A percentile compares a stretch with the other conserved stretches of the same genome.
phyloP scores from a whole-genome alignment of 305 asterid species.

The Fraxinus greggii region DNA sequence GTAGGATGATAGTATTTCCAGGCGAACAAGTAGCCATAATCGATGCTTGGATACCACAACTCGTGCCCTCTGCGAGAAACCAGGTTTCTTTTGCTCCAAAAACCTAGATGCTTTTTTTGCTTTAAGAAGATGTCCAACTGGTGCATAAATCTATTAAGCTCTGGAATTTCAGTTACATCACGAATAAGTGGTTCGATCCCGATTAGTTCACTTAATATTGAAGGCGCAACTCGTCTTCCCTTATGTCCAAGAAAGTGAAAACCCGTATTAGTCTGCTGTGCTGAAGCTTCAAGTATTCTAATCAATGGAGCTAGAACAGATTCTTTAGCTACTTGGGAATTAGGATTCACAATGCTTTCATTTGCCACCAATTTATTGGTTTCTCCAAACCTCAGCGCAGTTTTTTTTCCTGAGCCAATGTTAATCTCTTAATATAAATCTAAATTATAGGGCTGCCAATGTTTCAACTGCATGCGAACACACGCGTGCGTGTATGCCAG shows the following conservation, averaged over 20 bases:
- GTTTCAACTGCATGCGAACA: no score
- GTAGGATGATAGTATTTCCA: conserved; percentile 50
- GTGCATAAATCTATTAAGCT: conserved; percentile 55
- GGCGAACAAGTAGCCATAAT: conserved; percentile 49
- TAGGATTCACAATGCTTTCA: neutral
- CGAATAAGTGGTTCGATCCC: conserved; percentile 42
- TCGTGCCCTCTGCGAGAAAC: conserved; percentile 37
- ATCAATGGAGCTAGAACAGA: conserved; percentile 17
- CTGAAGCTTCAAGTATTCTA: conserved; percentile 11
- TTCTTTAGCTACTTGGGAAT: neutral
- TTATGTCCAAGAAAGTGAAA: conserved; percentile 64
- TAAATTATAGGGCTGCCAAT: no score
- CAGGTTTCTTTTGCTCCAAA: conserved; percentile 64
- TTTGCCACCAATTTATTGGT: neutral
- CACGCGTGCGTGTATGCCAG: no score
- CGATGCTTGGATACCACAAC: conserved; percentile 24
- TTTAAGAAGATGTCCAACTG: conserved; percentile 35
- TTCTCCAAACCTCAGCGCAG: neutral
- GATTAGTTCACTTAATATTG: conserved; percentile 18
- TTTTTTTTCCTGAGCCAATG: neutral
- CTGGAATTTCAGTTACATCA: conserved; percentile 54
- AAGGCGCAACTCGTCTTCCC: conserved; percentile 48
- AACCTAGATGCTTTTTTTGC: conserved; percentile 45
- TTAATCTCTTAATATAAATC: no score
- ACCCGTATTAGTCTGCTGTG: conserved; percentile 43